Base-by-base conservation (phyloP, 176 grass and related monocot species). In the Avena sativa region DNA sequence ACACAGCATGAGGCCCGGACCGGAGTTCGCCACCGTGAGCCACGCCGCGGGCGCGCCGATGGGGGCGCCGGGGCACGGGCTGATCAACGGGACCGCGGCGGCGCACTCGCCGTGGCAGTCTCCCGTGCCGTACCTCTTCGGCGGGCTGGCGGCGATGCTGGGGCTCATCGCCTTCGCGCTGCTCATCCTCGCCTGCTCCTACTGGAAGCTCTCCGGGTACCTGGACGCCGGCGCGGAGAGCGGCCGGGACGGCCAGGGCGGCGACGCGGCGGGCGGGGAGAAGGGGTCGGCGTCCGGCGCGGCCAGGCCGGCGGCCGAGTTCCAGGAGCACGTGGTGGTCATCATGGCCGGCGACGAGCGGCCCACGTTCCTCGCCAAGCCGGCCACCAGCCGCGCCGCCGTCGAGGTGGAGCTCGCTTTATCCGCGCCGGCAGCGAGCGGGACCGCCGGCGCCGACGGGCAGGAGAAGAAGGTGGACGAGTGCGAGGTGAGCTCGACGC, bases 101-200 rank as follows among this genome's bases (percentile, higher is more conserved):
- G 17, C 62, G 6, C 93, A 95, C 90, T 95, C 90, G 20, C 69
- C 90, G 71, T 98, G 93, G 96, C 93, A 87, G 81, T 98, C 96
- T 2, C 96, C 96, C 32, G 84, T 98, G 68, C 91, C 96, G 21
- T 98, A 98, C 86, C 88, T 98, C 23, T 93, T 98, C 53, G 86
- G 91, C 28, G 96, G 96, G 44, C 77, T 98, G 28, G 96, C 90
- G 21, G 93, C 93, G 34, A 95, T 98, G 96, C 77, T 98, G 47
- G 93, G 96, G 16, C 91, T 93, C 65, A 93, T 98, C 77, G 93
- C 89, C 68, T 89, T 98, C 19, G 96, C 96, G 26, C 62, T 98
- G 47, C 93, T 98, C 86, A 98, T 98, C 88, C 93, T 98, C 6
- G 93, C 93, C 0, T 98, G 93, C 89, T 95, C 96, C 59, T 98